These are phyloP conservation scores for Metschnikowia shivogae DNA, from an alignment of 805 yeast genomes.

Conservation along the genomic window DNA sequence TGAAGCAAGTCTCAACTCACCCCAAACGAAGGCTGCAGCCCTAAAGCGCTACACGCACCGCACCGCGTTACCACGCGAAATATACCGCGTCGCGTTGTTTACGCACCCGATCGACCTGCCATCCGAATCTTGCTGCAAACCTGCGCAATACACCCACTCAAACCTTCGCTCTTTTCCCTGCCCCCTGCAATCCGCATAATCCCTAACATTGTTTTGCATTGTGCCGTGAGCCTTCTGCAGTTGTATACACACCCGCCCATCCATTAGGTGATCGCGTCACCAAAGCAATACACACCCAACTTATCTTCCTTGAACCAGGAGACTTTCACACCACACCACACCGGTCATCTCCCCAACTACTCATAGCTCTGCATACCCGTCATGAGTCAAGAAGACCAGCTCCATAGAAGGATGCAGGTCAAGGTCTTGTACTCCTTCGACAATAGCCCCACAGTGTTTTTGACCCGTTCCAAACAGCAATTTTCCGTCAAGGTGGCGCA, in stretches of 20 bases:
- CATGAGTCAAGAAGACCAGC: constrained; percentile 24
- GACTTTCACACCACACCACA: background rate
- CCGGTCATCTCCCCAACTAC: background rate
- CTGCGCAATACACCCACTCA: constrained; percentile 1
- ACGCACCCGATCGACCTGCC: constrained; percentile 6
- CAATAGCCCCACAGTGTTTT: constrained; percentile 39
- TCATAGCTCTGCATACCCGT: background rate
- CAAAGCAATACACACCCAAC: background rate
- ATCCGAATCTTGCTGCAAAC: constrained; percentile 3
- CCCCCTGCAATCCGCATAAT: constrained; percentile 3
- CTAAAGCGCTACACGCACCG: no score
- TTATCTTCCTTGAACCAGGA: background rate
- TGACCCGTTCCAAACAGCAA: constrained; percentile 35
- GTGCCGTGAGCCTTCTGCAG: background rate
- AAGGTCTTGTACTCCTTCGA: constrained; percentile 44
- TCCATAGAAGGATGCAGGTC: constrained; percentile 39
- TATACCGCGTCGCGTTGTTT: constrained; percentile 22
- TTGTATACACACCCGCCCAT: background rate
- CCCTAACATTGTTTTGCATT: background rate
- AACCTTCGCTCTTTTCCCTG: background rate
- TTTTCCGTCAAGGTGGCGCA: constrained; percentile 36
- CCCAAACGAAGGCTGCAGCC: no score
- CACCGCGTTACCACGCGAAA: background rate
- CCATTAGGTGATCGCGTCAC: constrained; percentile 2
- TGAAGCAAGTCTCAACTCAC: no score